Conservation (phyloP, 2,329 filamentous ascomycete species). For the Neofusicoccum umdonicola region DNA sequence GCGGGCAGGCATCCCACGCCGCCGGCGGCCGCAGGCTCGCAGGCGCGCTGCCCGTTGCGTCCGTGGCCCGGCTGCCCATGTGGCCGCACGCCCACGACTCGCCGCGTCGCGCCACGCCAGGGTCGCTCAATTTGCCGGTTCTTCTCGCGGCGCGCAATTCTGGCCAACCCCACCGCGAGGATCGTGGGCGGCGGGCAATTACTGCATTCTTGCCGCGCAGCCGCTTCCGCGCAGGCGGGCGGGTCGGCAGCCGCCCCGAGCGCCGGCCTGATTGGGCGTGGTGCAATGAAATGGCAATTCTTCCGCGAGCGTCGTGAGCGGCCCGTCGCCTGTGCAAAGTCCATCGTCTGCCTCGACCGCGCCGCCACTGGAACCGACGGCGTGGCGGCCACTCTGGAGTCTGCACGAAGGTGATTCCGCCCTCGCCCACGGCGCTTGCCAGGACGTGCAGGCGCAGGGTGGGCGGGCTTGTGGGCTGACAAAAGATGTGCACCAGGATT, state of each 20-base stretch:
- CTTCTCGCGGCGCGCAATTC: background rate
- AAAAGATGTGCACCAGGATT: background rate
- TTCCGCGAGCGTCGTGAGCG: background rate
- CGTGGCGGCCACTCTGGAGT: background rate
- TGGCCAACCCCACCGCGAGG: background rate
- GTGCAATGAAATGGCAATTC: constrained; percentile 10
- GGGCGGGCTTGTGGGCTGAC: background rate
- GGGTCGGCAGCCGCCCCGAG: background rate
- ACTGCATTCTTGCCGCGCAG: background rate
- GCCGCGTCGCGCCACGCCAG: background rate
- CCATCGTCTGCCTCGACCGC: constrained; percentile 4
- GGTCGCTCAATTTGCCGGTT: constrained; percentile 1
- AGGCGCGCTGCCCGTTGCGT: no score
- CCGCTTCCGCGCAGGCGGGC: background rate
- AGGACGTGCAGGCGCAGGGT: background rate
- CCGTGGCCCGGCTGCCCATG: background rate
- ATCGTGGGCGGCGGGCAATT: background rate
- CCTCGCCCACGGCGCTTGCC: background rate
- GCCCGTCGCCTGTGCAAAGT: background rate
- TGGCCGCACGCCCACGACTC: constrained; percentile 1
- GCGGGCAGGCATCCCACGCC: background rate
- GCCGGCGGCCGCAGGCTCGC: background rate
- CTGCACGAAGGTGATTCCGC: background rate
- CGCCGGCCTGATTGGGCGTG: background rate
- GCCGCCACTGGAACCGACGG: background rate